Evolutionary conservation across 2,329 filamentous ascomycete genomes (phyloP), one percentile per base, ranked within the genome.

Genomic region (Diaporthe humulicola): DNA sequence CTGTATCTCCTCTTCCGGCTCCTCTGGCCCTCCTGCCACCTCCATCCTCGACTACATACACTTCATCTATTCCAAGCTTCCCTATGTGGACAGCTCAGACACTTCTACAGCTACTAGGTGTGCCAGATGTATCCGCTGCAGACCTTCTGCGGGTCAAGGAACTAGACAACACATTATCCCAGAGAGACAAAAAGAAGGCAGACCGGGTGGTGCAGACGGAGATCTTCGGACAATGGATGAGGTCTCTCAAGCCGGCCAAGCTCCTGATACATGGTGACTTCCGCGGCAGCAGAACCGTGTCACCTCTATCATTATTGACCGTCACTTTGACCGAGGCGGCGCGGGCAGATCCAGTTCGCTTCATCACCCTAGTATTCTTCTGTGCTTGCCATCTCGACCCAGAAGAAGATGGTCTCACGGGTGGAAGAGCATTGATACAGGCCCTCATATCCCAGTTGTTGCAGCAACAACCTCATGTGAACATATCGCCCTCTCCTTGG

Each of bases 231-330:
- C 33, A 73, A 15, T 73, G 71, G 71, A 40, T 69, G 25, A 22
- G 14, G 4, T n/a, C 6, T 8, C 50, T 56, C 1, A 58, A 8
- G 12, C 56, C 61, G 1, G 40, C 38, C 3, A 64, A 69, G 52
- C 38, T 73, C 4, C 50, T 73, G 4, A 45, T 70, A 10, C 71
- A 73, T 22, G 61, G 71, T 1, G 28, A 19, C 71, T 73, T 69
- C 4, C 50, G 33, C 6, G 22, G 40, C 12, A 69, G 36, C 50
- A 45, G 25, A n/a, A 28, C 40, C 14, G 38, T 54, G 7, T 73
- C 71, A 4, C 61, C 61, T 4, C 22, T 73, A 1, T 60, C 72
- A 7, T 22, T 61, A 2, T 54, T 73, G 25, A 36, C 33, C n/a
- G 38, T 28, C 72, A 48, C 52, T 52, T 17, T 57, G 54, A 30